A percentile compares a stretch with the other conserved stretches of the same genome.
phyloP scores from a whole-genome alignment of 257 asterid species.

The Plantago major region DNA sequence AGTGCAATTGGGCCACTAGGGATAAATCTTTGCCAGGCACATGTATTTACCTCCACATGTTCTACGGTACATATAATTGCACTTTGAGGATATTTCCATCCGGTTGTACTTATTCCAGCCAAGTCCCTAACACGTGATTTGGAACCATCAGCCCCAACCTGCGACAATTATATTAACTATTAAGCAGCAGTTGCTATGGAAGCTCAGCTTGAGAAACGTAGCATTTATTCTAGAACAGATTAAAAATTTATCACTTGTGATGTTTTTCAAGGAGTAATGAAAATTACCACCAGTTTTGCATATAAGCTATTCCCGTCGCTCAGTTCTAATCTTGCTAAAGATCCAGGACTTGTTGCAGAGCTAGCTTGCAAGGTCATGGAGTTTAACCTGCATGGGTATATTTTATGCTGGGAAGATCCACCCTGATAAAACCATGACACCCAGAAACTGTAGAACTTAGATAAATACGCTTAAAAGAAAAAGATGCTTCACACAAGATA shows the following conservation, averaged over 20 bases:
- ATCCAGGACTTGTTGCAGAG: constrained; percentile 49
- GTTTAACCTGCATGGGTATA: constrained; percentile 66
- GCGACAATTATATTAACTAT: constrained; percentile 5
- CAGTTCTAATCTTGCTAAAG: constrained; percentile 64
- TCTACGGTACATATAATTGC: constrained; percentile 89
- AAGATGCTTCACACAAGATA: background rate
- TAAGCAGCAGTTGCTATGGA: background rate
- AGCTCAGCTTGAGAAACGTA: background rate
- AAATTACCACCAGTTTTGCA: constrained; percentile 83
- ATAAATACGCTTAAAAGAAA: background rate
- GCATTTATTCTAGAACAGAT: constrained; percentile 3
- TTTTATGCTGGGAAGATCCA: constrained; percentile 44
- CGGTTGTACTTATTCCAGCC: constrained; percentile 81
- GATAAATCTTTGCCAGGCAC: constrained; percentile 95
- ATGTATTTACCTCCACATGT: constrained; percentile 49
- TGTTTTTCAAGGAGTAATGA: constrained; percentile 5
- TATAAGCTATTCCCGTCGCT: constrained; percentile 65
- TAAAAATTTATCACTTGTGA: constrained; percentile 7
- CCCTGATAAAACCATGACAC: constrained; percentile 39
- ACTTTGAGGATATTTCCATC: constrained; percentile 88
- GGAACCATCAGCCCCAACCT: constrained; percentile 99
- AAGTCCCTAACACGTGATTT: constrained; percentile 87
- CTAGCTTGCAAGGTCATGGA: constrained; percentile 49
- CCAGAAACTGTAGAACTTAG: background rate
- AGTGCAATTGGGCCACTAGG: constrained; percentile 94